phyloP scores from a whole-genome alignment of 257 asterid species.

The Fraxinus excelsior region DNA sequence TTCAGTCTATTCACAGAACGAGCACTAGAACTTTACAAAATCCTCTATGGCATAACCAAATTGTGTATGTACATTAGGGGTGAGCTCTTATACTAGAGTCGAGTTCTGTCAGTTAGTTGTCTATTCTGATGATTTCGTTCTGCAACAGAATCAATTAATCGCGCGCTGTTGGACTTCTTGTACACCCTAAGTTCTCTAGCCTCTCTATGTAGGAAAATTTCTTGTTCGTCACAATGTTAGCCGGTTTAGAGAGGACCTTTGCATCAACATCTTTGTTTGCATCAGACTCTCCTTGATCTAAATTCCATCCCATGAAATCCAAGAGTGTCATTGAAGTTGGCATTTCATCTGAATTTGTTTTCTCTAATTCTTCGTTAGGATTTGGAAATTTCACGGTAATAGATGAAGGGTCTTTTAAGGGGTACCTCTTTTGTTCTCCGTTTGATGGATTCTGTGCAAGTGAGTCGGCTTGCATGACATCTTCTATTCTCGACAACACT shows the following conservation, averaged over 20 bases:
- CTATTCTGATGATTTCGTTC: constrained; percentile 25
- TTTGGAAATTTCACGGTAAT: constrained; percentile 11
- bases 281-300: constrained; percentile 40
- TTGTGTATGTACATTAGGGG: not conserved
- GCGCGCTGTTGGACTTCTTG: constrained; percentile 86
- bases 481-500: constrained; percentile 56
- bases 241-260: not conserved
- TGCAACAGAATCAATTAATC: constrained; percentile 45
- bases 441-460: constrained; percentile 31
- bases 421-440: constrained; percentile 19
- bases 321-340: constrained; percentile 48
- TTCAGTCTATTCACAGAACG: not conserved
- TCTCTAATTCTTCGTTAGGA: constrained; percentile 45
- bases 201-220: constrained; percentile 59
- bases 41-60: not conserved
- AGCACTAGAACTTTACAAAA: constrained; percentile 5
- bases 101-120: constrained; percentile 29
- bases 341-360: constrained; percentile 32
- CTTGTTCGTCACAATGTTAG: constrained; percentile 43
- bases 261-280: not conserved
- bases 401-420: not conserved
- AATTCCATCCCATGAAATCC: constrained; percentile 55
- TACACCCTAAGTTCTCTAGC: constrained; percentile 71
- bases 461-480: constrained; percentile 45
- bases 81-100: not conserved